Percentiles rank a stretch among this genome's conserved stretches.
Evolutionary conservation across 805 yeast genomes (phyloP).

Genomic region (Wickerhamiella sorbophila): DNA sequence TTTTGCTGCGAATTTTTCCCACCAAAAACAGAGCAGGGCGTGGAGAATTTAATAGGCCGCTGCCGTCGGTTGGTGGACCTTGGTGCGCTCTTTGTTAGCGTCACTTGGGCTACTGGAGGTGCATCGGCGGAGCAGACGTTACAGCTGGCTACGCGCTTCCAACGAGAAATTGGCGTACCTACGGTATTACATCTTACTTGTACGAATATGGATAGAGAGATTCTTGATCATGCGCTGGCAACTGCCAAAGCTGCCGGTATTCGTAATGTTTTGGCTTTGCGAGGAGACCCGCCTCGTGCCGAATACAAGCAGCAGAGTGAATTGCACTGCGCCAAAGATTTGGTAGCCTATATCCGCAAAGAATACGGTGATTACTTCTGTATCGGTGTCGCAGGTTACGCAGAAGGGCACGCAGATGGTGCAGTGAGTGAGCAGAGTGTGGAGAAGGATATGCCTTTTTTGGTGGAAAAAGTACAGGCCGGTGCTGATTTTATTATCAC

Average conservation of each 20-base stretch:
- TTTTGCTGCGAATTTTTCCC: constrained; percentile 94
- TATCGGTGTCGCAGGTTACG: constrained; percentile 95
- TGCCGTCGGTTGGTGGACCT: constrained; percentile 76
- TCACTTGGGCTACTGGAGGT: constrained; percentile 99
- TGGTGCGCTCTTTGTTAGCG: constrained; percentile 79
- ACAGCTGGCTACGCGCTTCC: constrained; percentile 67
- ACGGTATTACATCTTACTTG: constrained; percentile 93
- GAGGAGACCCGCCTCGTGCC: constrained; percentile 89
- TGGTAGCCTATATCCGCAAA: constrained; percentile 58
- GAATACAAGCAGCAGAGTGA: constrained; percentile 19
- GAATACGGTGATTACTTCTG: constrained; percentile 80
- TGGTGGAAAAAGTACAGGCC: constrained; percentile 75
- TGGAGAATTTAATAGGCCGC: constrained; percentile 71
- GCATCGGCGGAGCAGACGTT: constrained; percentile 77
- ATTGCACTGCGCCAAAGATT: constrained; percentile 76
- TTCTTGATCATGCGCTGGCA: constrained; percentile 33
- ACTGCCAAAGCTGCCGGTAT: constrained; percentile 37
- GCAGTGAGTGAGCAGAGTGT: constrained; percentile 56
- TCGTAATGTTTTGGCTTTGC: constrained; percentile 80
- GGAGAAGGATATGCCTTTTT: constrained; percentile 54
- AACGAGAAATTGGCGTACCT: constrained; percentile 54
- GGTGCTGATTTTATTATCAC: constrained; percentile 93
- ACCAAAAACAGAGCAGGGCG: constrained; percentile 74
- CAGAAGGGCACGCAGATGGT: constrained; percentile 93
- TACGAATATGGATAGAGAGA: constrained; percentile 57